These are phyloP conservation scores for Cercospora sojina DNA, from an alignment of 2,329 filamentous ascomycete genomes.

Conservation along the genomic window DNA sequence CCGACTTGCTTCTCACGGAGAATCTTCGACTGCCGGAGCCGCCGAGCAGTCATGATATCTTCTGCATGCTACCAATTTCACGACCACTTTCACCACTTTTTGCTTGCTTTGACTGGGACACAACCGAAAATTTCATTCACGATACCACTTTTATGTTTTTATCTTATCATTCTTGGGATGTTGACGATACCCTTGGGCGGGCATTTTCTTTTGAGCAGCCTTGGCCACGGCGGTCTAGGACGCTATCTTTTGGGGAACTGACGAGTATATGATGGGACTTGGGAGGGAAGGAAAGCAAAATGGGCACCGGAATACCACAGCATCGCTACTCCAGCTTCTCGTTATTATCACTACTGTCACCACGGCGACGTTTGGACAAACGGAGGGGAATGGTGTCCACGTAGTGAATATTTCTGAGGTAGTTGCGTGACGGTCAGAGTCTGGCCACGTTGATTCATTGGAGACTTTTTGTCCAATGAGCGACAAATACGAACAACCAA, in stretches of 20 bases:
- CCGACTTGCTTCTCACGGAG: constrained; percentile 25
- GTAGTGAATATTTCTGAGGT: neutral
- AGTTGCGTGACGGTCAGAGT: neutral
- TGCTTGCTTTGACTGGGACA: neutral
- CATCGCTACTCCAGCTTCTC: neutral
- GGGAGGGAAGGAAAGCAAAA: neutral
- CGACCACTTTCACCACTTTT: neutral
- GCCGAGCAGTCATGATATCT: constrained; percentile 5
- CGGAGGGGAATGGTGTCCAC: neutral
- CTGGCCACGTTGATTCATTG: neutral
- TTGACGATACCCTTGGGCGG: neutral
- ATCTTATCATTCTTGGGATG: neutral
- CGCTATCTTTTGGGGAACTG: neutral
- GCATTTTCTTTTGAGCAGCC: neutral
- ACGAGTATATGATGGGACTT: neutral
- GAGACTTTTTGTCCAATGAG: neutral
- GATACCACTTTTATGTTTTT: neutral
- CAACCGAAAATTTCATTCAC: neutral
- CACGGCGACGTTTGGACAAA: neutral
- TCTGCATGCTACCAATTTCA: neutral
- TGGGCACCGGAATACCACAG: neutral
- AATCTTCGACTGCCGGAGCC: constrained; percentile 9
- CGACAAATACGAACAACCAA: neutral
- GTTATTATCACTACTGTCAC: neutral
- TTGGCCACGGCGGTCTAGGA: neutral